Evolutionary conservation across 2,329 filamentous ascomycete species (phyloP), one percentile per base, ranked within the genome.

Genomic region (Calonectria pseudoturangicola): DNA sequence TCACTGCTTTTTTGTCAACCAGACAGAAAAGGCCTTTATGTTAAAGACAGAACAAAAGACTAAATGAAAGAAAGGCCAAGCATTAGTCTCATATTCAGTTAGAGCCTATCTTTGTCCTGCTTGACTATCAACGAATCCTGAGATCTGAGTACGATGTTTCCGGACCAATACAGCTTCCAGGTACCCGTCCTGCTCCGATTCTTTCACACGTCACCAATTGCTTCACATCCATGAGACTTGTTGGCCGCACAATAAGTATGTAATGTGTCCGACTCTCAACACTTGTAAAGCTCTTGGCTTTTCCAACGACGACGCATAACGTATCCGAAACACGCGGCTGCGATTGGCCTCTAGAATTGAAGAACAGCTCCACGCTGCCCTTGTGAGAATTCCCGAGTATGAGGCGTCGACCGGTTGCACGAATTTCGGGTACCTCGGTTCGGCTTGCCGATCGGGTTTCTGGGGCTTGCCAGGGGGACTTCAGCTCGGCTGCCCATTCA

Each of bases 401-500:
- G 8, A 48, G n/a, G 8, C 10, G 45, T 25, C 21, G 45, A n/a
- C 45, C n/a, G 9, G 45, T 48, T 9, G 45, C 45, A 48, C 45
- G 45, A 7, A 48, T 48, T 48, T 25, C 45, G 9, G 45, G n/a
- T 12, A 48, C 45, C 45, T 48, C 45, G 45, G 7, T 25, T 13
- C 45, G 45, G 13, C n/a, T 48, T 25, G 45, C 45, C 10, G 45
- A 48, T 25, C 18, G 45, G 13, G 45, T 48, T 9, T 48, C 45
- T 13, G 8, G 21, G 4, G 45, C 10, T 48, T 48, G 45, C 60
- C 60, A 64, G 10, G 60, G 60, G 6, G 60, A 64, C 8, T 48
- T 18, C 27, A 64, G 21, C 60, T 41, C 27, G 4, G 45, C n/a
- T n/a, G 47, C 27, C 63, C 63, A 68, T 21, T 68, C 45, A n/a